Percentiles rank a stretch among this genome's conserved stretches.
Conservation (phyloP, 2,329 filamentous ascomycete genomes). For the Gremmenia infestans region DNA sequence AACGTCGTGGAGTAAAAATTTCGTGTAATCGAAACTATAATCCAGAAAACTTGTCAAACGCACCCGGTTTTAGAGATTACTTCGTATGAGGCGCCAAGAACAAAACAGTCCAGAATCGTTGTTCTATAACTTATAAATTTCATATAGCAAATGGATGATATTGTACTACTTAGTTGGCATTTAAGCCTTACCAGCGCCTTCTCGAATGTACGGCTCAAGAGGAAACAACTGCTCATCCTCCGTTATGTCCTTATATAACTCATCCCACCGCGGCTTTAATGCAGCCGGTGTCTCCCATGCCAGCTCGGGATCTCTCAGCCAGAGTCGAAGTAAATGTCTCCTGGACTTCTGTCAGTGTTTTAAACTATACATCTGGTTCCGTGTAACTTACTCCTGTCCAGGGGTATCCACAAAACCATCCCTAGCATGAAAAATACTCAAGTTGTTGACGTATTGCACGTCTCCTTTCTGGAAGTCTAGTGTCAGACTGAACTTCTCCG, state of each 20-base stretch:
- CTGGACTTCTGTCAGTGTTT: constrained; percentile 14
- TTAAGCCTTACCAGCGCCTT: neutral
- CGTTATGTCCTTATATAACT: constrained; percentile 47
- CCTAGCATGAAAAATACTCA: constrained; percentile 42
- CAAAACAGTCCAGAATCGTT: too few relatives aligned
- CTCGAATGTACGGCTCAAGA: constrained; percentile 46
- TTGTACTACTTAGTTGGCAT: neutral
- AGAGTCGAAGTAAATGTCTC: constrained; percentile 41
- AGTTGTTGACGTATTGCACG: constrained; percentile 43
- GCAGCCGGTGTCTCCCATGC: constrained; percentile 37
- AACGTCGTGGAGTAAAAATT: too few relatives aligned
- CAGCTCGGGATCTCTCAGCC: constrained; percentile 39
- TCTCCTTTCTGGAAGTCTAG: constrained; percentile 38
- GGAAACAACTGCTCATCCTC: constrained; percentile 51
- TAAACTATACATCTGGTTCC: neutral
- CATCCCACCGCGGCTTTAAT: constrained; percentile 42
- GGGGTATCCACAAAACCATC: constrained; percentile 37
- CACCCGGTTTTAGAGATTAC: too few relatives aligned
- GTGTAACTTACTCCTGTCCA: constrained; percentile 29
- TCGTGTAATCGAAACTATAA: too few relatives aligned
- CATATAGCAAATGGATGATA: too few relatives aligned
- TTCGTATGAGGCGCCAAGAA: too few relatives aligned
- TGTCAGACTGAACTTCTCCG: constrained; percentile 33
- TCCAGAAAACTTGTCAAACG: too few relatives aligned
- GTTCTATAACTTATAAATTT: too few relatives aligned